Conservation (phyloP, 1,139 yeast species). For the Blastobotrys aristatus region DNA sequence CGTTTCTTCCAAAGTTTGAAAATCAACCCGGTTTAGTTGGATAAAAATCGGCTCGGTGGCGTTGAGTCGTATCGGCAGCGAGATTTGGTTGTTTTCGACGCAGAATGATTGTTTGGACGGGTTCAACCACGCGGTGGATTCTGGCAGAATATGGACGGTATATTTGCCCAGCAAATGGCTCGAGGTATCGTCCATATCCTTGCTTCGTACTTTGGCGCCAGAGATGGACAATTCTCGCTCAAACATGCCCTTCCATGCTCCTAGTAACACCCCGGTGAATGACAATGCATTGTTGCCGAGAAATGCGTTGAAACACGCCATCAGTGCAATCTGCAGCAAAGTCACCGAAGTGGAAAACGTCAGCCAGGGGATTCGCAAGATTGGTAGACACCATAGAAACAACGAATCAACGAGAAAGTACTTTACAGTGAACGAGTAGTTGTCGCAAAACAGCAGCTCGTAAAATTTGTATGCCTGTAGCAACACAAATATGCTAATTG, state of each 20-base stretch:
- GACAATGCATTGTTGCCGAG: slow-evolving; percentile 42
- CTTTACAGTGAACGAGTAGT: slow-evolving; percentile 51
- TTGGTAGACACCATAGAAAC: slow-evolving; percentile 64
- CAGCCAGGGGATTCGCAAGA: slow-evolving; percentile 68
- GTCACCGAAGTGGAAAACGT: slow-evolving; percentile 44
- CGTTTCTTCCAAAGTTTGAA: slow-evolving; percentile 48
- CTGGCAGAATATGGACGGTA: slow-evolving; percentile 85
- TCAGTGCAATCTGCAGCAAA: slow-evolving; percentile 33
- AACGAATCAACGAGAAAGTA: slow-evolving; percentile 69
- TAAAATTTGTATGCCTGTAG: slow-evolving; percentile 80
- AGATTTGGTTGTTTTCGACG: slow-evolving; percentile 35
- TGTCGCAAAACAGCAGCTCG: slow-evolving; percentile 48
- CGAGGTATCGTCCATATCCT: slow-evolving; percentile 51
- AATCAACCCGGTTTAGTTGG: slow-evolving; percentile 59
- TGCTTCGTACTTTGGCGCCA: slow-evolving; percentile 45
- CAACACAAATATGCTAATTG: slow-evolving; percentile 59
- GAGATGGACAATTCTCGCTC: slow-evolving; percentile 63
- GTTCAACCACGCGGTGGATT: slow-evolving; percentile 78
- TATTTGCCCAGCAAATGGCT: slow-evolving; percentile 80
- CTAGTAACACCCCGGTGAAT: slow-evolving; percentile 43
- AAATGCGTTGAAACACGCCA: slow-evolving; percentile 38
- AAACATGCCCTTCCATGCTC: slow-evolving; percentile 45
- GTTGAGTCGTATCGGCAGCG: slow-evolving; percentile 73
- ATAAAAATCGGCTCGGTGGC: slow-evolving; percentile 70
- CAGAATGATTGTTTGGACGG: slow-evolving; percentile 69